Conservation (phyloP, 2,329 filamentous ascomycete species). For the Colletotrichum plurivorum region DNA sequence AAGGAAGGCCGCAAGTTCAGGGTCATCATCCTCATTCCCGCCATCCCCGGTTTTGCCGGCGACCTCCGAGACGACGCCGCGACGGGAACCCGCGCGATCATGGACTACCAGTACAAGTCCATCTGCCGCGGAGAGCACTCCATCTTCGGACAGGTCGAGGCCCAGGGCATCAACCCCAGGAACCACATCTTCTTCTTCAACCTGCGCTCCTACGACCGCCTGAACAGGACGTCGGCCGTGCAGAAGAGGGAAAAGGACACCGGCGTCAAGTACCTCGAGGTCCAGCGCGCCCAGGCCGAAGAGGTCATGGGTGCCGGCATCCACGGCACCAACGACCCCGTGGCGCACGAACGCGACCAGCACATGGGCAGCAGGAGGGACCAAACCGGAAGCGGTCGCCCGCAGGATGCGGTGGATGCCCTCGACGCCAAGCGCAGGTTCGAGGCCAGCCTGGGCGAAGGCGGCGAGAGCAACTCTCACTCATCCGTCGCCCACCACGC, state of each 20-base stretch:
- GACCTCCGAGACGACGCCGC: conserved; percentile 89
- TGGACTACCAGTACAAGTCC: conserved; percentile 99
- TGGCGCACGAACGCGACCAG: conserved; percentile 60
- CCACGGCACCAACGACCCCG: conserved; percentile 67
- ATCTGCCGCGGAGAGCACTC: conserved; percentile 93
- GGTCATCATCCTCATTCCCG: conserved; percentile 90
- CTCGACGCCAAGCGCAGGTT: conserved; percentile 66
- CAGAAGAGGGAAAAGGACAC: conserved; percentile 83
- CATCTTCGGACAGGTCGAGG: conserved; percentile 83
- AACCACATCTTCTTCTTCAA: conserved; percentile 96
- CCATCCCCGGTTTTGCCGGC: conserved; percentile 93
- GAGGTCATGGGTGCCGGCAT: conserved; percentile 86
- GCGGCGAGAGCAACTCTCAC: conserved; percentile 52
- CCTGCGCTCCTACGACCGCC: conserved; percentile 89
- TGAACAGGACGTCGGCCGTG: conserved; percentile 85
- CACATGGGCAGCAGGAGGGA: conserved; percentile 62
- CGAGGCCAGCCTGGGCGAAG: conserved; percentile 61
- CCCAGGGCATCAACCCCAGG: conserved; percentile 81
- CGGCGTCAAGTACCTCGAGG: conserved; percentile 86
- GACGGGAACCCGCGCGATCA: conserved; percentile 90
- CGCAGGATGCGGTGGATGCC: conserved; percentile 53
- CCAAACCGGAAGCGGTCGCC: conserved; percentile 44
- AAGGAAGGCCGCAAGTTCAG: conserved; percentile 90
- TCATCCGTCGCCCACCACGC: conserved; percentile 80
- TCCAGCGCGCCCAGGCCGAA: conserved; percentile 89